Evolutionary conservation across 1,284 basidiomycete species (phyloP).

Genomic region (Anthracocystis panici-leucophaei): DNA sequence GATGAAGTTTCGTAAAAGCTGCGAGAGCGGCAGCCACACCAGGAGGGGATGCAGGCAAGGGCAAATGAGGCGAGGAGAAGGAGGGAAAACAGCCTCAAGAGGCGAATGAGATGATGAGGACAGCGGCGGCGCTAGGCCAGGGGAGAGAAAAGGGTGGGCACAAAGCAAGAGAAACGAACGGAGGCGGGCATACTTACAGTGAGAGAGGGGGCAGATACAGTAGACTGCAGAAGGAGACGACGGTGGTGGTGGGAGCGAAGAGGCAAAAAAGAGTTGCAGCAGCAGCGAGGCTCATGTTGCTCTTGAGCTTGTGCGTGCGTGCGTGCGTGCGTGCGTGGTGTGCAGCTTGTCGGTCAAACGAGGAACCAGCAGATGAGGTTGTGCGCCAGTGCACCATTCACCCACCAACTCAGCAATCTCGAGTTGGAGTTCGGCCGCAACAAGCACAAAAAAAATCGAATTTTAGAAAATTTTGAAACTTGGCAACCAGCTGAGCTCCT

Average conservation of each 20-base stretch:
- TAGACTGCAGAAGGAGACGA: conserved; percentile 1
- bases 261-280: conserved; percentile 1
- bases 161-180: not conserved
- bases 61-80: not conserved
- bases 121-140: not conserved
- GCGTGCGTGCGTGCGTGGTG: not conserved
- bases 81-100: not conserved
- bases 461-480: not conserved
- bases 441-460: not conserved
- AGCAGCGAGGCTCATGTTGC: conserved; percentile 12
- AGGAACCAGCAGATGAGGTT: not conserved
- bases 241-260: conserved; percentile 36
- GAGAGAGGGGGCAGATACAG: conserved; percentile 8
- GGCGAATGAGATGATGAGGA: conserved; percentile 2
- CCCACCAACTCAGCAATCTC: too few species aligned
- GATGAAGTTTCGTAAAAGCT: conserved; percentile 39
- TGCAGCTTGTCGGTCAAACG: conserved; percentile 18
- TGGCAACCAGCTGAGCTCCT: conserved; percentile 1
- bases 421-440: not conserved
- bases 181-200: conserved; percentile 11
- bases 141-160: not conserved
- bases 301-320: conserved; percentile 11
- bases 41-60: conserved; percentile 9
- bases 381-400: too few species aligned
- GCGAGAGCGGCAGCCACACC: conserved; percentile 6